A percentile compares a stretch with the other conserved stretches of the same genome.
Conservation (phyloP, 192 early-diverging fungal species). For the Backusella sp. region DNA sequence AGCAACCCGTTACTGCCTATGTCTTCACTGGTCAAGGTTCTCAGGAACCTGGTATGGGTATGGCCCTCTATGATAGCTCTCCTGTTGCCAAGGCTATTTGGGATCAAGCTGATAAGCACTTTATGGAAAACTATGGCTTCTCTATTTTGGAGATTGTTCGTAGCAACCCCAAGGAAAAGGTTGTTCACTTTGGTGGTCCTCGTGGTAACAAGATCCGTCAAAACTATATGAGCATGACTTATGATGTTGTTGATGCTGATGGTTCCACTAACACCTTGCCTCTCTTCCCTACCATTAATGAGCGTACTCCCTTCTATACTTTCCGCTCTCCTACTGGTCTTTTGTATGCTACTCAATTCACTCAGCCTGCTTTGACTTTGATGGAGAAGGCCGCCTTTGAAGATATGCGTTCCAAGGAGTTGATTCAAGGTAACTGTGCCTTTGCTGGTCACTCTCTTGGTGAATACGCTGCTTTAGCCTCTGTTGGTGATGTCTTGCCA, state of each 20-base stretch:
- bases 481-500: slow-evolving; percentile 84
- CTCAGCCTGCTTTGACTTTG: slow-evolving; percentile 86
- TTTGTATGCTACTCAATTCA: slow-evolving; percentile 93
- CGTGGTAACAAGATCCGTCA: slow-evolving; percentile 80
- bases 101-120: slow-evolving; percentile 89
- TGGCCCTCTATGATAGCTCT: slow-evolving; percentile 85
- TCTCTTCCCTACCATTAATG: slow-evolving; percentile 86
- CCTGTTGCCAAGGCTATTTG: slow-evolving; percentile 83
- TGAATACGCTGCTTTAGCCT: slow-evolving; percentile 90
- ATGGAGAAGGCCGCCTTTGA: slow-evolving; percentile 91
- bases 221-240: slow-evolving; percentile 89
- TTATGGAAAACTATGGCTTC: slow-evolving; percentile 82
- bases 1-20: slow-evolving; percentile 88
- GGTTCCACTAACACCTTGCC: slow-evolving; percentile 76
- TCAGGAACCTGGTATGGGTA: slow-evolving; percentile 95
- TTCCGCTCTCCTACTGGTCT: slow-evolving; percentile 84
- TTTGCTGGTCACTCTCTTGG: slow-evolving; percentile 95
- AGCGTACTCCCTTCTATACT: slow-evolving; percentile 70
- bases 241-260: slow-evolving; percentile 77
- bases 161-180: slow-evolving; percentile 77
- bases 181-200: slow-evolving; percentile 86
- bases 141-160: slow-evolving; percentile 91
- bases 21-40: slow-evolving; percentile 98
- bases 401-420: slow-evolving; percentile 85
- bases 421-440: slow-evolving; percentile 80